Base-by-base conservation (phyloP, 1,284 basidiomycete genomes). In the Naganishia sp. region DNA sequence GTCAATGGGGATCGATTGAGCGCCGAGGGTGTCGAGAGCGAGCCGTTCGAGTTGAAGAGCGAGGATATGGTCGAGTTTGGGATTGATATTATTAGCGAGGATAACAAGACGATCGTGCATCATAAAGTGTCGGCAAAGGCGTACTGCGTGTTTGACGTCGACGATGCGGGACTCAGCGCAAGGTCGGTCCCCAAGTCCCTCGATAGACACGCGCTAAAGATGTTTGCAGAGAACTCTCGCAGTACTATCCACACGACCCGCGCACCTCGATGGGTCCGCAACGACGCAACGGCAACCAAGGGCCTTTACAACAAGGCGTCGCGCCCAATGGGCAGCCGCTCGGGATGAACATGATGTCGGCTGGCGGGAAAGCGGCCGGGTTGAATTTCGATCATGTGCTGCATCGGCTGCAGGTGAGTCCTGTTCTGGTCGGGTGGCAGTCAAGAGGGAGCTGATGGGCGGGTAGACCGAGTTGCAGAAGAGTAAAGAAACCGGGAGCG, bases 71-170 rank as follows among this genome's bases (percentile, higher is more conserved):
- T 89, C 77, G 94, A 98, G 86, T 97, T 97, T 76, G 94, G 95
- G 68, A 99, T 99, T 77, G 96, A 99, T 81, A 99, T 99, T 69
- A 90, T 97, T 65, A 92, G 92, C 68, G 95, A 99, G 76, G 96
- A 99, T 82, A 97, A 96, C 84, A 93, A 94, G 81, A 94, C 93
- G 0, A 94, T 97, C 69, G 89, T 99, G 55, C 95, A 99, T 80
- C 94, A 98, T 83, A 98, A 98, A 78, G 96, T 99, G 46, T 92
- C 95, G 11, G 93, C 94, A 15, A 90, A 92, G 50, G 92, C 94
- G 41, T 87, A 93, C 67, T 91, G 94, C 71, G 87, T 96, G 10
- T 87, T 95, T 73, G 87, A 84, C 0, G 88, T 92, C 46, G 90
- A 94, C 67, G 95, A 99, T 74, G 88, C 86, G 0, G 72, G 75